Base-by-base conservation (phyloP, 495 filamentous ascomycete species). In the Cercophora scortea region DNA sequence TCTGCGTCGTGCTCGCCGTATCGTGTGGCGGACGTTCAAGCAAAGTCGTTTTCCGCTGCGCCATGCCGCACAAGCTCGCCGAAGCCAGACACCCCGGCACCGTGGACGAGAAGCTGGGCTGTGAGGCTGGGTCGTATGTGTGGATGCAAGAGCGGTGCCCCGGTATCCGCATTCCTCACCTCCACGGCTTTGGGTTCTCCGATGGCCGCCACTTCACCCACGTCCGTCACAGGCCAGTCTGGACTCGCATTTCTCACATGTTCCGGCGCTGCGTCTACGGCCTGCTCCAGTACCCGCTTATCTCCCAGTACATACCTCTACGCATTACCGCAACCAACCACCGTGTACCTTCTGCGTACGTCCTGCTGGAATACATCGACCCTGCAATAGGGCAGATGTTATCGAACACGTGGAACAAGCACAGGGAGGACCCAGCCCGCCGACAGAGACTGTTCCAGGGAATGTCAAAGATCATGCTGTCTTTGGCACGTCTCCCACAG, bases 121-220 rank as follows among this genome's bases (percentile, higher is more conserved):
- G 65, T 48, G 67, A 71, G 52, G 62, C 53, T 6, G 71, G 56
- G 4, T 66, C 68, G 13, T 70, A 54, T 50, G 58, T 60, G 9
- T 72, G 68, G 70, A 67, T 74, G 32, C 54, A 60, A 42, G 52
- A 71, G 4, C 50, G 66, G 34, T 71, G 62, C 40, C 61, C 68
- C 4, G 59, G 61, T 19, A 53, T 72, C 19, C 64, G 63, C 5
- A 63, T 66, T 36, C 65, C 69, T 17, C 18, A 56, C 3, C 46
- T 75, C 11, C 65, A 59, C 16, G 70, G 70, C 19, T 73, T 75
- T 53, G 65, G 56, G 34, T 62, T 71, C 9, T 51, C 44, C 6
- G 54, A 59, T 32, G 45, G 50, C 39, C 49, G 48, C 19, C 50
- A 54, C 32, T 48, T 48, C 12, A 48, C 45, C 17, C 45, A 48